Evolutionary conservation across 495 filamentous ascomycete species (phyloP), one percentile per base, ranked within the genome.

Genomic region (Aspergillus conjunctus): DNA sequence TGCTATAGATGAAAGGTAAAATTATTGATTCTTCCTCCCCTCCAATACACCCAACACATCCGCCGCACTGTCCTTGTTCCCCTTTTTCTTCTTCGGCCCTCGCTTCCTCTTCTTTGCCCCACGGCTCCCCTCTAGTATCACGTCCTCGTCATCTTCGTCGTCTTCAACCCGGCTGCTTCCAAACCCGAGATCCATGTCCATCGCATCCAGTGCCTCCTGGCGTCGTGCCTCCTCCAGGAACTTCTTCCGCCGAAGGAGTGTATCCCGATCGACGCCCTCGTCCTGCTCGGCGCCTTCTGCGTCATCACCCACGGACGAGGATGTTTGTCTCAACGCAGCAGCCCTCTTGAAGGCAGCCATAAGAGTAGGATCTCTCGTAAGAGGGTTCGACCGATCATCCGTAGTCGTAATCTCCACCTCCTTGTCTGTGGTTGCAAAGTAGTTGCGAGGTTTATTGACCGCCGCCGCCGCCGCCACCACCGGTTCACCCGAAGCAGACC

Each of bases 181-280:
- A 69, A 98, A 98, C 33, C 92, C 94, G 73, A 97, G 79, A 66
- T 98, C 94, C 77, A 98, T 83, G 74, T 98, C 94, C 45, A 92
- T 90, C 11, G 90, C 86, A 74, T 98, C 94, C 45, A 93, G 83
- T 61, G 89, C 89, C 45, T 87, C 83, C 7, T 68, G 71, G 7
- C 76, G 75, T 26, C 69, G 73, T 7, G 73, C 75, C 46, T 86
- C 83, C 63, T 90, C 84, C 10, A 97, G 75, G 76, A 97, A 88
- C 59, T 85, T 86, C 68, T 85, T 86, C 18, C 88, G 85, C 22
- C 87, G 88, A 56, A 84, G 85, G 41, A 84, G 80, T 43, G 83
- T 82, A 3, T 80, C 81, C 37, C 72, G 69, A 56, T 79, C 79
- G 56, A 74, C 74, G 2, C 73, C 72, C 58, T 78, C 78, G 17